phyloP scores from a whole-genome alignment of 2,329 filamentous ascomycete genomes.

The Daldinia sp. region DNA sequence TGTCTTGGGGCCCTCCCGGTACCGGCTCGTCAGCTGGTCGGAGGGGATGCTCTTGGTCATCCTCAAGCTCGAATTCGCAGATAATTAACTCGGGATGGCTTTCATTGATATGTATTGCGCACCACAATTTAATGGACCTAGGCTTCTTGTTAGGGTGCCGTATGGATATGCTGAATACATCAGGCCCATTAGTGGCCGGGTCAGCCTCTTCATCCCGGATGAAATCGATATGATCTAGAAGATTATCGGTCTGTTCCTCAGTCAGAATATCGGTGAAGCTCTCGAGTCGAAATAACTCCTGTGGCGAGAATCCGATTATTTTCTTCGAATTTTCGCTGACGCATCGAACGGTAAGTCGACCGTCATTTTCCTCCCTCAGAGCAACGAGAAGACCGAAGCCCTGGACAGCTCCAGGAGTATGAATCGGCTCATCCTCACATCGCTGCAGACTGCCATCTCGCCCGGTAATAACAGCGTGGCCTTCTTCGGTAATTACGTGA shows the following conservation, averaged over 20 bases:
- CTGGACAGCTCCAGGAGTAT: slow-evolving; percentile 83
- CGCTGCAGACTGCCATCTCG: slow-evolving; percentile 76
- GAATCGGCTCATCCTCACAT: slow-evolving; percentile 92
- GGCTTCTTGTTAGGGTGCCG: slow-evolving; percentile 62
- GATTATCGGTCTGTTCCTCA: slow-evolving; percentile 83
- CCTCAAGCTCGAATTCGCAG: slow-evolving; percentile 88
- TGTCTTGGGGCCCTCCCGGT: slow-evolving; percentile 74
- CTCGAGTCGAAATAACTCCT: slow-evolving; percentile 74
- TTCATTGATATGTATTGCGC: slow-evolving; percentile 80
- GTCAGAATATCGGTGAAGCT: slow-evolving; percentile 86
- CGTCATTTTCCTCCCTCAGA: slow-evolving; percentile 73
- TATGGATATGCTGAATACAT: slow-evolving; percentile 83
- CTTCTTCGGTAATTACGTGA: slow-evolving; percentile 77
- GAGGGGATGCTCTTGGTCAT: slow-evolving; percentile 74
- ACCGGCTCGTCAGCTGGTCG: slow-evolving; percentile 67
- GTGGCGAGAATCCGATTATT: slow-evolving; percentile 79
- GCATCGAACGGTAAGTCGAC: slow-evolving; percentile 73
- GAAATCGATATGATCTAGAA: slow-evolving; percentile 88
- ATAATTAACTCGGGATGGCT: slow-evolving; percentile 75
- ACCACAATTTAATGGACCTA: slow-evolving; percentile 78
- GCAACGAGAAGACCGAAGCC: slow-evolving; percentile 81
- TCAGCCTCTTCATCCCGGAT: slow-evolving; percentile 84
- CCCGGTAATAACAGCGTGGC: slow-evolving; percentile 84
- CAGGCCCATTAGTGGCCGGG: slow-evolving; percentile 77
- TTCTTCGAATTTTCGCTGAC: slow-evolving; percentile 82